Percentiles rank a stretch among this genome's conserved stretches.
Evolutionary conservation across 75 land plant genomes (phyloP).

Genomic region (Cunninghamia lanceolata): DNA sequence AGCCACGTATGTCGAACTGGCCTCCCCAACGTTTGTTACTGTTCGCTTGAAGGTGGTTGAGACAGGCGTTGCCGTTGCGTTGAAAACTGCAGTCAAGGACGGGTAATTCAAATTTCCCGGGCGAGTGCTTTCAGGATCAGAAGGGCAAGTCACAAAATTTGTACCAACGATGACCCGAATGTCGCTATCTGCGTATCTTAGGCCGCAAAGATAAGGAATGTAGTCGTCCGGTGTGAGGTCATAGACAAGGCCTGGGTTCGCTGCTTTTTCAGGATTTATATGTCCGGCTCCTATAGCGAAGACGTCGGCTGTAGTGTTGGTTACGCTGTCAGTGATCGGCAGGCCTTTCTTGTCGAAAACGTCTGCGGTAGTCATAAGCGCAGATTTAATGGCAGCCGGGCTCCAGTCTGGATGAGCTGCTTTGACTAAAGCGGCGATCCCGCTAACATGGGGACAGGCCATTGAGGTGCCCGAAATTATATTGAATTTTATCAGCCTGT

Average conservation of each 20-base stretch:
- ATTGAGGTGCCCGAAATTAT: slow-evolving; percentile 35
- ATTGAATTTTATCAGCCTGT: slow-evolving; percentile 9
- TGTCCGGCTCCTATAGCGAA: slow-evolving; percentile 35
- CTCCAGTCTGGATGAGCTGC: slow-evolving; percentile 31
- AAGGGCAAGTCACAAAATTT: neutral
- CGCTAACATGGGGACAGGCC: slow-evolving; percentile 35
- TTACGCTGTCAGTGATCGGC: neutral
- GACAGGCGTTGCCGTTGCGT: neutral
- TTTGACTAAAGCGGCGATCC: slow-evolving; percentile 32
- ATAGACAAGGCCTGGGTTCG: slow-evolving; percentile 48
- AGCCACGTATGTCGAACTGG: slow-evolving; percentile 31
- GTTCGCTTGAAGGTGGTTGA: slow-evolving; percentile 16
- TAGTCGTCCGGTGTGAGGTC: slow-evolving; percentile 34
- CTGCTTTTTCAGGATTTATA: slow-evolving; percentile 35
- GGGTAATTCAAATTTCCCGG: slow-evolving; percentile 36
- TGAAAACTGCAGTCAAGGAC: neutral
- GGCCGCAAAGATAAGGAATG: slow-evolving; percentile 33
- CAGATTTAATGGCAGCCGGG: slow-evolving; percentile 33
- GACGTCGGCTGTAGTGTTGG: neutral
- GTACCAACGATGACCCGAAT: neutral
- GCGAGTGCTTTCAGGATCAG: neutral
- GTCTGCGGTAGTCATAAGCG: slow-evolving; percentile 28
- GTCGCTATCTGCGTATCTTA: slow-evolving; percentile 1
- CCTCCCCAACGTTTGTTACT: slow-evolving; percentile 60
- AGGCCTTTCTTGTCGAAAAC: neutral